A percentile compares a stretch with the other conserved stretches of the same genome.
phyloP scores from a whole-genome alignment of 345 rosid species.

The Lenwebbia sp. region DNA sequence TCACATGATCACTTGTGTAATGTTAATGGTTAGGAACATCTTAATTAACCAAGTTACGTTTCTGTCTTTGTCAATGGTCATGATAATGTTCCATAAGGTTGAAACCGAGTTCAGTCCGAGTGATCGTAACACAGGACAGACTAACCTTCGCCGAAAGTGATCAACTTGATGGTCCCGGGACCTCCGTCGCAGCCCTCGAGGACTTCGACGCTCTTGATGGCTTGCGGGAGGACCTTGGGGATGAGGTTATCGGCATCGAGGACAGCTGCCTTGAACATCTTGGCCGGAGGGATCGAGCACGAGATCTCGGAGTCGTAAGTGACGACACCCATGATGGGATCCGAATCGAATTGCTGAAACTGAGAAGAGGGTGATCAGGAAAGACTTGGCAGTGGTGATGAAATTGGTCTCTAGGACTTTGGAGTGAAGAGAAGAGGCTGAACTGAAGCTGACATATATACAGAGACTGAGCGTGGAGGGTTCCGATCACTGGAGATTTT shows the following conservation, averaged over 20 bases:
- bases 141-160: constrained; percentile 7
- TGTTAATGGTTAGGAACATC: neutral
- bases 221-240: constrained; percentile 21
- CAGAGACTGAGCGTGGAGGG: neutral
- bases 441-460: neutral
- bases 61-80: neutral
- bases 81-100: neutral
- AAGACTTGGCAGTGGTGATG: neutral
- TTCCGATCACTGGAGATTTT: neutral
- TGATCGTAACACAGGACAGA: too few relatives aligned
- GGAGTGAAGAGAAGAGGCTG: neutral
- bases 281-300: neutral
- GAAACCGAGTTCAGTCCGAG: neutral
- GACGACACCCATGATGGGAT: constrained; percentile 2
- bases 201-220: constrained; percentile 7
- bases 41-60: neutral
- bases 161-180: constrained; percentile 18
- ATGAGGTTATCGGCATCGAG: constrained; percentile 13
- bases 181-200: constrained; percentile 34
- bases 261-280: constrained; percentile 6
- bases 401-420: neutral
- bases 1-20: neutral
- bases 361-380: neutral
- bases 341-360: neutral
- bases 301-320: neutral